phyloP scores from a whole-genome alignment of 2,329 filamentous ascomycete genomes.

The Colletotrichum paranaense region DNA sequence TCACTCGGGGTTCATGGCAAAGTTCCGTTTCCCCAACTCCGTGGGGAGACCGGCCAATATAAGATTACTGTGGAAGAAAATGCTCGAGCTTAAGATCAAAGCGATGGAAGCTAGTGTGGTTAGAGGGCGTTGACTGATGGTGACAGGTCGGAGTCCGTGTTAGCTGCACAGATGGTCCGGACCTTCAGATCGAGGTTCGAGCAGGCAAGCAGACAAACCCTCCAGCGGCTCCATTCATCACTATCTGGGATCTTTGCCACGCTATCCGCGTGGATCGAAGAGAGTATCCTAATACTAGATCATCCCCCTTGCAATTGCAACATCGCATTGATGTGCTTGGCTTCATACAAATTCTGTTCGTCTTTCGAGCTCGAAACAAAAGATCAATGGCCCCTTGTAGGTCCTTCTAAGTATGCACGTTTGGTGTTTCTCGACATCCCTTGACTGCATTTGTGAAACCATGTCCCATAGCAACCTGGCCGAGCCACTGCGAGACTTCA shows the following conservation, averaged over 20 bases:
- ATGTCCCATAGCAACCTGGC: neutral
- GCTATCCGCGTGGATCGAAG: neutral
- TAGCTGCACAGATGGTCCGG: neutral
- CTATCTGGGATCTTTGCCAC: neutral
- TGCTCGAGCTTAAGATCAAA: neutral
- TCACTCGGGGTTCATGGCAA: neutral
- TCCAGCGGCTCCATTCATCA: neutral
- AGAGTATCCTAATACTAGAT: neutral
- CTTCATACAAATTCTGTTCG: neutral
- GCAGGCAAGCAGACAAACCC: neutral
- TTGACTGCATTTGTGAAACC: constrained; percentile 21
- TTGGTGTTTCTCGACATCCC: neutral
- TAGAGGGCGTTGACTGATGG: neutral
- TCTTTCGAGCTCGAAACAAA: neutral
- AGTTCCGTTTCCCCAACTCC: neutral
- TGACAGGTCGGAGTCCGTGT: neutral
- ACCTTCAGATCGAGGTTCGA: neutral
- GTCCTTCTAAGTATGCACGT: neutral
- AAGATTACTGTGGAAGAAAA: neutral
- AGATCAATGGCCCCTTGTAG: neutral
- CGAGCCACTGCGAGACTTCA: constrained; percentile 11
- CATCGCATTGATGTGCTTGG: too few species aligned
- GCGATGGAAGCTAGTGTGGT: neutral
- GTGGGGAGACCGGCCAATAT: too few species aligned
- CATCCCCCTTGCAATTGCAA: neutral